Percentiles rank a stretch among this genome's conserved stretches.
Conservation (phyloP, 2,329 filamentous ascomycete genomes). For the Nemania serpens region DNA sequence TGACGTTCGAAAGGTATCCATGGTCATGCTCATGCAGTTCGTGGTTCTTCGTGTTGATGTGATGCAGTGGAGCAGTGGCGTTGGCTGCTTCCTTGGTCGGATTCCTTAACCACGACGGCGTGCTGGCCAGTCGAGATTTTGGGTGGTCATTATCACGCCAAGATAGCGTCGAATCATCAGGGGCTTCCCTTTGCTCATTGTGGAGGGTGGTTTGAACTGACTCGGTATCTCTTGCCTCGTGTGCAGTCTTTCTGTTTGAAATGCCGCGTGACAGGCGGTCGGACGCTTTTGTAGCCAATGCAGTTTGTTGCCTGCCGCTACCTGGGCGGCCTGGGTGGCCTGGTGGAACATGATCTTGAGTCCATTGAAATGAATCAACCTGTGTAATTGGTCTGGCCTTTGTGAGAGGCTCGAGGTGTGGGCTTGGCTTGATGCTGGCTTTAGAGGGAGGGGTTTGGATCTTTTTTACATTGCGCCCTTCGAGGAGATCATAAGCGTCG, state of each 20-base stretch:
- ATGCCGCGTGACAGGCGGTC: not conserved
- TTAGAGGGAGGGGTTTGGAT: not conserved
- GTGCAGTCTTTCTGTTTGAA: not conserved
- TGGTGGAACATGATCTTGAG: slow-evolving; percentile 19
- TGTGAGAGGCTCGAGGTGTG: slow-evolving; percentile 25
- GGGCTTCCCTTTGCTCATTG: not conserved
- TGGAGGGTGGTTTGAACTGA: not conserved
- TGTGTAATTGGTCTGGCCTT: slow-evolving; percentile 22
- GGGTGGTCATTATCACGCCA: slow-evolving; percentile 19
- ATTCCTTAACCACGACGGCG: slow-evolving; percentile 38
- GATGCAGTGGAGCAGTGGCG: slow-evolving; percentile 33
- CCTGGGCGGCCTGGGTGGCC: slow-evolving; percentile 20
- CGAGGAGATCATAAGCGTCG: slow-evolving; percentile 18
- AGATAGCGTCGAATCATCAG: not conserved
- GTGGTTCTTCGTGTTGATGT: slow-evolving; percentile 29
- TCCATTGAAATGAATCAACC: slow-evolving; percentile 25
- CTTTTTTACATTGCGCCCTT: not conserved
- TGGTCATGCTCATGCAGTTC: slow-evolving; percentile 16
- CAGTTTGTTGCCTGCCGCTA: not conserved
- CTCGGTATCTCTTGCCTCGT: not conserved
- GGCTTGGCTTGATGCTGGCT: slow-evolving; percentile 1
- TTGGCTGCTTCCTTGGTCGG: slow-evolving; percentile 35
- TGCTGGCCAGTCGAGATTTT: slow-evolving; percentile 33
- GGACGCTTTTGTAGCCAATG: not conserved
- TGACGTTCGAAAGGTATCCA: slow-evolving; percentile 13